A percentile compares a stretch with the other conserved stretches of the same genome.
These are phyloP conservation scores for Claviceps sp. DNA, from an alignment of 2,329 filamentous ascomycete genomes.

Conservation along the genomic window DNA sequence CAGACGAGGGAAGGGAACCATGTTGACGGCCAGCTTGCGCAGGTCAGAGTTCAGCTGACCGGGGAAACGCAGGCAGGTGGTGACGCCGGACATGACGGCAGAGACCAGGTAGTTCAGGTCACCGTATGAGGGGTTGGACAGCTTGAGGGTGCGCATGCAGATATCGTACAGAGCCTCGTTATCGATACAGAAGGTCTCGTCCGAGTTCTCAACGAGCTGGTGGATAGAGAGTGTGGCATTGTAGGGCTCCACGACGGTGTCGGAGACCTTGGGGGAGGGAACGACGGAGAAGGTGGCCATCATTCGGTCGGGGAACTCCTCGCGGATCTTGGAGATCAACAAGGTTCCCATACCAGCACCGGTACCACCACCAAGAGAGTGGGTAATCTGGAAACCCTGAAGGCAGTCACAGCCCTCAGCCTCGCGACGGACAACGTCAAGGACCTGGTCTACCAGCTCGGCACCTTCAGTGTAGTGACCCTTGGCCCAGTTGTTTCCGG, in stretches of 20 bases:
- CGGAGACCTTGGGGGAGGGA: conserved; percentile 96
- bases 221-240: conserved; percentile 98
- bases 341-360: conserved; percentile 99
- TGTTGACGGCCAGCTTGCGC: conserved; percentile 98
- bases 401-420: conserved; percentile 98
- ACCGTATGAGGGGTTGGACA: conserved; percentile 94
- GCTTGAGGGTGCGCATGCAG: conserved; percentile 99
- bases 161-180: conserved; percentile 99
- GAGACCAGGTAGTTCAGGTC: conserved; percentile 99
- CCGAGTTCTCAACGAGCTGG: conserved; percentile 99
- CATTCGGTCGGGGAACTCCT: conserved; percentile 99
- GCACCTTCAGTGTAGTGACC: conserved; percentile 99
- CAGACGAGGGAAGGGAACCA: conserved; percentile 99
- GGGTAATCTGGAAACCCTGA: conserved; percentile 99
- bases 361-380: conserved; percentile 98
- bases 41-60: conserved; percentile 99
- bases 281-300: conserved; percentile 99
- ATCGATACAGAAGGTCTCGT: conserved; percentile 99
- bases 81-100: conserved; percentile 98
- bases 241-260: conserved; percentile 99
- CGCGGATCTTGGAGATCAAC: conserved; percentile 98
- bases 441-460: conserved; percentile 93
- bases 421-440: conserved; percentile 96
- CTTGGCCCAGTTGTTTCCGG: conserved; percentile 99
- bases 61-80: conserved; percentile 96